phyloP scores from a whole-genome alignment of 2,329 filamentous ascomycete genomes.

The Claviceps sp. region DNA sequence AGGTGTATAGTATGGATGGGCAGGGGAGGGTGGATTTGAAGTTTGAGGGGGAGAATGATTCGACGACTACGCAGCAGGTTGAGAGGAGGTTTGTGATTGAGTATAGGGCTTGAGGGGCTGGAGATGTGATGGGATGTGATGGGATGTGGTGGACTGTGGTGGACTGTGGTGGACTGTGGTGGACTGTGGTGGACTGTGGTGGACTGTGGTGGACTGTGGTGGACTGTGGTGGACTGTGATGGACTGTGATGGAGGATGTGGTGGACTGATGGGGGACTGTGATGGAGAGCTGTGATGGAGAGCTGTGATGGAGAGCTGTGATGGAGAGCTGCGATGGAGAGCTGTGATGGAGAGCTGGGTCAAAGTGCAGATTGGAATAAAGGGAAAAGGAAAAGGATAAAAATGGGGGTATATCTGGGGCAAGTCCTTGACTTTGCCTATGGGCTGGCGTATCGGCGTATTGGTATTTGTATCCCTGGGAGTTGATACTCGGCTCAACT shows the following conservation, averaged over 20 bases:
- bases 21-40: conserved; percentile 48
- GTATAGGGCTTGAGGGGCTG: conserved; percentile 31
- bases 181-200: too few species aligned
- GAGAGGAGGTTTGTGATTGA: conserved; percentile 67
- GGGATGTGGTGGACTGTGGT: too few species aligned
- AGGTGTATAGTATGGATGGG: conserved; percentile 57
- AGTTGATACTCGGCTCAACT: background rate
- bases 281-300: too few species aligned
- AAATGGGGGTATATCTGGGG: background rate
- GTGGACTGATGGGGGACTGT: too few species aligned
- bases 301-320: too few species aligned
- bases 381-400: background rate
- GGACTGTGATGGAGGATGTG: too few species aligned
- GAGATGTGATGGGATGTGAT: too few species aligned
- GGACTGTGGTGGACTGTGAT: too few species aligned
- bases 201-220: too few species aligned
- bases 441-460: background rate
- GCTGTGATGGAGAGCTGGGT: too few species aligned
- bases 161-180: too few species aligned
- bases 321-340: too few species aligned
- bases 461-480: background rate
- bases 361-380: background rate
- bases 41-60: conserved; percentile 69
- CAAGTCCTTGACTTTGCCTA: background rate
- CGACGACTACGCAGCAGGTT: conserved; percentile 60